These are phyloP conservation scores for Zygnema cylindricum DNA, from an alignment of 139 green algal species.

Conservation along the genomic window DNA sequence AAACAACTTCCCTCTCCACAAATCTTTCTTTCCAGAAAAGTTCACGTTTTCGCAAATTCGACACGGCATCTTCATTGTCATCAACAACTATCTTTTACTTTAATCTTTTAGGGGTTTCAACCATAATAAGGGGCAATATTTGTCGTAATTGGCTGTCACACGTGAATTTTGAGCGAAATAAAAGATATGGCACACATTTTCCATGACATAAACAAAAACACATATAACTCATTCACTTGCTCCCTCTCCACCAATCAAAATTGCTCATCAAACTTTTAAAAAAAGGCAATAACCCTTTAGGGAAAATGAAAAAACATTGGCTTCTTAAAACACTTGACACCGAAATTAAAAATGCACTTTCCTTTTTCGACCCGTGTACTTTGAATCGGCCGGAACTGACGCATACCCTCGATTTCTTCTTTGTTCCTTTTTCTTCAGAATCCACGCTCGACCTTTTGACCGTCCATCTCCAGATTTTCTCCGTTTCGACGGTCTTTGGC, in stretches of 20 bases:
- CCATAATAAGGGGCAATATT: too few relatives aligned
- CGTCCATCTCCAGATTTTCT: slow-evolving; percentile 33
- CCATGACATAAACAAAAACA: background rate
- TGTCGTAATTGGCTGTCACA: too few relatives aligned
- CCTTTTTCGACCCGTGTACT: slow-evolving; percentile 93
- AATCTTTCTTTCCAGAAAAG: too few relatives aligned
- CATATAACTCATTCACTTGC: background rate
- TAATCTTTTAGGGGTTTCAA: too few relatives aligned
- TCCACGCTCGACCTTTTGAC: slow-evolving; percentile 76
- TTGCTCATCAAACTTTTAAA: too few relatives aligned
- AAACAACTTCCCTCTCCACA: too few relatives aligned
- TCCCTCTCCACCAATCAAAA: too few relatives aligned
- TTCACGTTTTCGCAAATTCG: too few relatives aligned
- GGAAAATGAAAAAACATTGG: background rate
- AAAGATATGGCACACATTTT: background rate
- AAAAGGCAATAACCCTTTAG: too few relatives aligned
- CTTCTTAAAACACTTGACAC: background rate
- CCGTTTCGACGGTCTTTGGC: slow-evolving; percentile 22
- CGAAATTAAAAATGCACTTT: slow-evolving; percentile 67
- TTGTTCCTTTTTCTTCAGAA: slow-evolving; percentile 92
- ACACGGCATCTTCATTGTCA: too few relatives aligned
- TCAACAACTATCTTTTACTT: too few relatives aligned
- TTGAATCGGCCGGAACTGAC: slow-evolving; percentile 83
- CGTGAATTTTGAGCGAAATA: background rate
- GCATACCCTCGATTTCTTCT: slow-evolving; percentile 78